These are phyloP conservation scores for Lolium rigidum DNA, from an alignment of 176 grass and related monocot genomes.

Conservation along the genomic window DNA sequence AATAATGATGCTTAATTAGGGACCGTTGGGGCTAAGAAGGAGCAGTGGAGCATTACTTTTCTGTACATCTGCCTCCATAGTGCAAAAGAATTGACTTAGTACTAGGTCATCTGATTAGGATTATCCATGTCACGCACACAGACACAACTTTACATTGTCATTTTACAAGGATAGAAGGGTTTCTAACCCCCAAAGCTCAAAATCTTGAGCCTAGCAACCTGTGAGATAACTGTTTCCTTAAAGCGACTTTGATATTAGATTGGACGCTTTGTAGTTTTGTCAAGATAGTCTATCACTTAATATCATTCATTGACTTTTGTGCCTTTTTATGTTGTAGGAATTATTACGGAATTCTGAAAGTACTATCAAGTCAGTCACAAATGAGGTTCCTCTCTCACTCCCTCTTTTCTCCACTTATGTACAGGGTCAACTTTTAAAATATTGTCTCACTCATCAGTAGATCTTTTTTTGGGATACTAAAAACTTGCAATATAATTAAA, in stretches of 20 bases:
- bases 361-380: constrained; percentile 45
- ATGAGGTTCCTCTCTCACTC: constrained; percentile 38
- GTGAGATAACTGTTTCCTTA: not conserved
- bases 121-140: not conserved
- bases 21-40: not conserved
- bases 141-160: not conserved
- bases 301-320: constrained; percentile 17
- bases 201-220: not conserved
- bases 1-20: constrained; percentile 1
- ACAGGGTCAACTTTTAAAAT: not conserved
- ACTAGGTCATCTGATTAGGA: constrained; percentile 6
- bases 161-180: not conserved
- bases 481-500: not conserved
- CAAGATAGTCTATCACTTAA: not conserved
- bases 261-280: not conserved
- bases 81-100: not conserved
- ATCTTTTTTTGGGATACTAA: not conserved
- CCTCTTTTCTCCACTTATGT: not conserved
- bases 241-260: not conserved
- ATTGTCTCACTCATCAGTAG: not conserved
- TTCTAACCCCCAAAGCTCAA: not conserved
- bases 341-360: constrained; percentile 28
- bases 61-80: not conserved
- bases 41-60: not conserved
- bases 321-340: constrained; percentile 38